These are phyloP conservation scores for Jackrogersella multiformis DNA, from an alignment of 495 filamentous ascomycete species.

Conservation along the genomic window DNA sequence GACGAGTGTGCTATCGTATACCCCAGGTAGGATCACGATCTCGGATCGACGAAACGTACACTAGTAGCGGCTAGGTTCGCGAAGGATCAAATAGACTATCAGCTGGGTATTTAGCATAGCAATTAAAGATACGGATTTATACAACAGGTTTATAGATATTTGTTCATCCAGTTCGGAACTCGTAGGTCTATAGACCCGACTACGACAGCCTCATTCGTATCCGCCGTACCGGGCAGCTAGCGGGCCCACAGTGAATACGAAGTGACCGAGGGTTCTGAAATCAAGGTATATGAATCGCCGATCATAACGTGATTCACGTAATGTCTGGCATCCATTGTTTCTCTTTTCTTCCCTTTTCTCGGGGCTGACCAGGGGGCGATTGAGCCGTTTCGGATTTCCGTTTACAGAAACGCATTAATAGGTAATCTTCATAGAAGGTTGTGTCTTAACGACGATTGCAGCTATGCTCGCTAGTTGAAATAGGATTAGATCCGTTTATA, in stretches of 20 bases:
- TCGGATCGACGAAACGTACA: not conserved
- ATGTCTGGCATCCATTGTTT: conserved; percentile 20
- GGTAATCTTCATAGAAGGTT: not conserved
- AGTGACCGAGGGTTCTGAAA: conserved; percentile 18
- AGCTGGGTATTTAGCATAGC: not conserved
- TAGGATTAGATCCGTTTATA: conserved; percentile 2
- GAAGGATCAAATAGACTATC: not conserved
- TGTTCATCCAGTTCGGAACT: not conserved
- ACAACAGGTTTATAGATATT: not conserved
- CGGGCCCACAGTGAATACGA: conserved; percentile 36
- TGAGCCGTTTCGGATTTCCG: conserved; percentile 13
- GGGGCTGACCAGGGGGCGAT: conserved; percentile 11
- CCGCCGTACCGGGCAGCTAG: conserved; percentile 27
- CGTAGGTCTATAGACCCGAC: conserved; percentile 3
- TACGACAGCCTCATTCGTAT: conserved; percentile 28
- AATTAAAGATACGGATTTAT: conserved; percentile 9
- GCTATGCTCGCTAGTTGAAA: conserved; percentile 1
- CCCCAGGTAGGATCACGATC: not conserved
- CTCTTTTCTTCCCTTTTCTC: too few species aligned
- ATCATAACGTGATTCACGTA: conserved; percentile 37
- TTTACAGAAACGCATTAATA: conserved; percentile 10
- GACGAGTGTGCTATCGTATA: conserved; percentile 1
- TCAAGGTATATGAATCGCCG: conserved; percentile 17
- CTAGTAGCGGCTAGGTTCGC: not conserved
- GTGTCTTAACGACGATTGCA: not conserved